Conservation (phyloP, 2,329 filamentous ascomycete species). For the Fusarium sp. region DNA sequence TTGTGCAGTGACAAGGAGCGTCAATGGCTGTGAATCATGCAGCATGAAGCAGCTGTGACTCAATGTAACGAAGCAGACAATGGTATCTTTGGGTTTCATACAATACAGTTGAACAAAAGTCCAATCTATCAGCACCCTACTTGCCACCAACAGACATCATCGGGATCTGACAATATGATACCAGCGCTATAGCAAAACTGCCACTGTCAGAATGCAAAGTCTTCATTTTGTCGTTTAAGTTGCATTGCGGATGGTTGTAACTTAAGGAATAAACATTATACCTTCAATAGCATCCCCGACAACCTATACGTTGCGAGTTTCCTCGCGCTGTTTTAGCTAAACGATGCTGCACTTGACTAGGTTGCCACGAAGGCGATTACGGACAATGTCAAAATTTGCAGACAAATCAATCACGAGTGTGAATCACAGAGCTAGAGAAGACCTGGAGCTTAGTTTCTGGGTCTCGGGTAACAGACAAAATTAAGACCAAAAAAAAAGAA, state of each 20-base stretch:
- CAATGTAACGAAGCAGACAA: neutral
- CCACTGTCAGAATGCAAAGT: too few species aligned
- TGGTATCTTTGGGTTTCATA: neutral
- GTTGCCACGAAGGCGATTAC: fast-evolving
- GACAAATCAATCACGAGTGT: neutral
- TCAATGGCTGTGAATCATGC: neutral
- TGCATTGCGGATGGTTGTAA: neutral
- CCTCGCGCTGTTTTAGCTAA: neutral
- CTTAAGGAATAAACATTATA: fast-evolving
- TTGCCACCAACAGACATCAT: neutral
- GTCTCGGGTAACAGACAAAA: neutral
- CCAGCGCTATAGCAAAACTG: neutral
- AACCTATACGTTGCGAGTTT: too few species aligned
- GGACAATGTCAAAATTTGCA: neutral
- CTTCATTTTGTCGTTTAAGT: neutral
- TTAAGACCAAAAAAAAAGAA: neutral
- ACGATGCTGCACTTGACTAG: too few species aligned
- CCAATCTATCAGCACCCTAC: neutral
- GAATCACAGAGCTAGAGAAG: too few species aligned
- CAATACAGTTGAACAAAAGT: fast-evolving
- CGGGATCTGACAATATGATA: neutral
- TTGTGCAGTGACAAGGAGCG: neutral
- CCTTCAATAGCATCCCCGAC: fast-evolving
- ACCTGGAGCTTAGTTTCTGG: neutral
- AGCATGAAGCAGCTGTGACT: neutral